Evolutionary conservation across 768 basidiomycete genomes (phyloP).

Genomic region (Lactarius pseudohatsudake): DNA sequence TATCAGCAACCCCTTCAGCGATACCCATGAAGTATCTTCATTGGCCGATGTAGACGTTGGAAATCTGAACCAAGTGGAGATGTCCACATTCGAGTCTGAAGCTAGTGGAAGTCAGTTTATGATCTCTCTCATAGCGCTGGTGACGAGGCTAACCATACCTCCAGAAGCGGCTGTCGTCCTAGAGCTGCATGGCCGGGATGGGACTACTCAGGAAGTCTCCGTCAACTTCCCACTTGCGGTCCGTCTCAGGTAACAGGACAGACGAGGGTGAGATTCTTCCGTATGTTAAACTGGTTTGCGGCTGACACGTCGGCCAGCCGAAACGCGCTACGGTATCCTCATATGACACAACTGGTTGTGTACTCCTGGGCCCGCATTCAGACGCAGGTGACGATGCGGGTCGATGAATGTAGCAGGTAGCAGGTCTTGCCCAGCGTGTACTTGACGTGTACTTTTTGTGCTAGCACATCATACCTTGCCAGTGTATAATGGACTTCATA

Average conservation of each 20-base stretch:
- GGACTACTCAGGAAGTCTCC: not conserved
- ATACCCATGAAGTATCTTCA: not conserved
- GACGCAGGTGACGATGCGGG: not conserved
- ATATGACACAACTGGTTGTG: not conserved
- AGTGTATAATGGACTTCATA: not conserved
- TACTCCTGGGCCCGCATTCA: not conserved
- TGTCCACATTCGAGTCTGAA: not conserved
- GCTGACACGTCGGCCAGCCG: slow-evolving; percentile 4
- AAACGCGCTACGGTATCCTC: not conserved
- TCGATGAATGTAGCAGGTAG: not conserved
- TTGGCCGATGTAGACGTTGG: not conserved
- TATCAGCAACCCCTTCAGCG: not conserved
- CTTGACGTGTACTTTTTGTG: not conserved
- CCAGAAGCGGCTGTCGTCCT: not conserved
- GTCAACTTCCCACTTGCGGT: not conserved
- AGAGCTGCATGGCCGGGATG: slow-evolving; percentile 1
- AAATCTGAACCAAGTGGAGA: slow-evolving; percentile 1
- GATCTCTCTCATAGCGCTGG: not conserved
- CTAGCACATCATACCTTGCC: not conserved
- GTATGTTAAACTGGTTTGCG: not conserved
- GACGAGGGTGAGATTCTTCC: not conserved
- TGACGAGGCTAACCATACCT: not conserved
- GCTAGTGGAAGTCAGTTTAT: not conserved
- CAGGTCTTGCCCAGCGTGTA: not conserved
- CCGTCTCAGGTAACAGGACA: not conserved